Percentiles rank a stretch among this genome's conserved stretches.
These are phyloP conservation scores for Debaryomyces prosopidis DNA, from an alignment of 805 yeast genomes.

Conservation along the genomic window DNA sequence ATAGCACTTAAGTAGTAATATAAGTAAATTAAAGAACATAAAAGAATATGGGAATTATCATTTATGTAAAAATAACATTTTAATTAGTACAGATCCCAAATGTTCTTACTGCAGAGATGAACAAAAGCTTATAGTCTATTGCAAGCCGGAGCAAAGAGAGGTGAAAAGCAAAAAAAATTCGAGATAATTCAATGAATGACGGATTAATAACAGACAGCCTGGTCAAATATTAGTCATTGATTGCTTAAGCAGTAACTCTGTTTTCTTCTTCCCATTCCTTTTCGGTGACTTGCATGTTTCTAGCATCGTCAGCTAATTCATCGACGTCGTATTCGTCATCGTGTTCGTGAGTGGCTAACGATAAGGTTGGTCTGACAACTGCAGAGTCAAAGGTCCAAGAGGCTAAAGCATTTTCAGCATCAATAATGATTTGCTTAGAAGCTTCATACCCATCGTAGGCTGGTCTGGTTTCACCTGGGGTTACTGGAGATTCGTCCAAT, in stretches of 20 bases:
- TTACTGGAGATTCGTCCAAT: slow-evolving; percentile 94
- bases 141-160: background rate
- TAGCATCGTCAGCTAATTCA: slow-evolving; percentile 45
- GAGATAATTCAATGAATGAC: no score
- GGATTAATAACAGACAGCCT: no score
- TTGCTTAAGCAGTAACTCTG: background rate
- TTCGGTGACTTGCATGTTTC: slow-evolving; percentile 56
- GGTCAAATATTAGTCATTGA: no score
- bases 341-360: slow-evolving; percentile 69
- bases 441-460: slow-evolving; percentile 98
- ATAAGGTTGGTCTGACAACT: slow-evolving; percentile 88
- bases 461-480: slow-evolving; percentile 99
- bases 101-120: background rate
- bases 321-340: slow-evolving; percentile 38
- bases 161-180: background rate
- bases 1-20: background rate
- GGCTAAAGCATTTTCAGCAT: slow-evolving; percentile 93
- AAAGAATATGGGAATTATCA: background rate
- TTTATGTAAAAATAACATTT: background rate
- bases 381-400: slow-evolving; percentile 97
- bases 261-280: slow-evolving; percentile 38
- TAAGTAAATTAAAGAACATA: background rate
- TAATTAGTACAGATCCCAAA: background rate
- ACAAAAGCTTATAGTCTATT: background rate
- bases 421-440: slow-evolving; percentile 95